Evolutionary conservation across 192 early-diverging fungal genomes (phyloP), one percentile per base, ranked within the genome.

Genomic region (Pilaira anomala): DNA sequence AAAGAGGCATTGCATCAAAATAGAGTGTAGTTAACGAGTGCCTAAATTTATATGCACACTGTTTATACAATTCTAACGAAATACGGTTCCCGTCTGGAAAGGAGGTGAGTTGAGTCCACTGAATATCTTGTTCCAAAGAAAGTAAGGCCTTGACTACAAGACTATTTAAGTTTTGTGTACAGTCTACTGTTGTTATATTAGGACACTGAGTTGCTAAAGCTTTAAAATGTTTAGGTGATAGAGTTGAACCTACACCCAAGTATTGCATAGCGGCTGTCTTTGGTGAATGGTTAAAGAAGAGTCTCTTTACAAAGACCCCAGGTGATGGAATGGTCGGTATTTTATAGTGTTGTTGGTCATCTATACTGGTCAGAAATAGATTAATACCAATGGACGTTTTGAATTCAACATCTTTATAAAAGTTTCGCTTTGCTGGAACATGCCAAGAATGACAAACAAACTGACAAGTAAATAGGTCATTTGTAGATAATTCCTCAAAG

Each of bases 361-460:
- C 3, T 3, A 55, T 55, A 29, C 53, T 33, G n/a, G 2, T 36
- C 19, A 55, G 28, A 18, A 55, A 55, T 11, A 36, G 53, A 18
- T 33, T 16, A n/a, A 55, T 55, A 9, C 53, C 33, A 36, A 36
- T 9, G 6, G 33, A 36, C 7, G 30, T 36, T 28, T 55, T 30
- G 26, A 30, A 55, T 55, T 30, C 53, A 33, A 55, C 53, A 36
- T 55, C 28, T 36, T 30, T 26, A 21, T 55, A 55, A 18, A 55
- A 36, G 19, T 55, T n/a, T 14, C 18, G 28, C 9, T 30, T 26
- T 21, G 53, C 53, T 18, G 30, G 19, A 7, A 55, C 3, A 16
- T 55, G 19, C 53, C 53, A 55, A 36, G 29, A 36, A 9, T 36
- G 53, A 16, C 53, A 55, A 33, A 55, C 29, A 9, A 55, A 30